These are phyloP conservation scores for Alternaria sp. DNA, from an alignment of 2,329 filamentous ascomycete species.

Conservation along the genomic window DNA sequence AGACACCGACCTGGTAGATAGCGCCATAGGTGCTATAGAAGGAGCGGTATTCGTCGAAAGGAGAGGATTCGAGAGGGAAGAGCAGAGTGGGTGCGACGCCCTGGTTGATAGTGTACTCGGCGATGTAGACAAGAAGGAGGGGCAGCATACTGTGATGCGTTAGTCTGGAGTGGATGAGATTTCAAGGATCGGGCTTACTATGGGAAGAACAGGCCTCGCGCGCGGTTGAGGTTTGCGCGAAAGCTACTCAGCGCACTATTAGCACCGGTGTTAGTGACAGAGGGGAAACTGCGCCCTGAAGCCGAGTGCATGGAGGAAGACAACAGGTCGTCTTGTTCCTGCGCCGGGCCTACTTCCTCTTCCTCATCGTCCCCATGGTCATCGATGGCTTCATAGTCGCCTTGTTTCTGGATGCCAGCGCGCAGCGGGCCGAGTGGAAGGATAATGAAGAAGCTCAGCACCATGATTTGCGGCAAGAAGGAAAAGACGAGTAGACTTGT, in stretches of 20 bases:
- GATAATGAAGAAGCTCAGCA: slow-evolving; percentile 82
- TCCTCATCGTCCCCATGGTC: slow-evolving; percentile 40
- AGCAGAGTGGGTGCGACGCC: slow-evolving; percentile 88
- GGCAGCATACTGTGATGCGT: slow-evolving; percentile 73
- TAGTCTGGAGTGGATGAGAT: neutral
- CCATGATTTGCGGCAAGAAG: slow-evolving; percentile 80
- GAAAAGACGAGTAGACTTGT: slow-evolving; percentile 78
- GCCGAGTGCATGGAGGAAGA: slow-evolving; percentile 40
- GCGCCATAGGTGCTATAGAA: slow-evolving; percentile 97
- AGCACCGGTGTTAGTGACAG: slow-evolving; percentile 14
- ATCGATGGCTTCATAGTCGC: slow-evolving; percentile 61
- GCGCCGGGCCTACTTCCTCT: slow-evolving; percentile 14
- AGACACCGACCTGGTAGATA: slow-evolving; percentile 93
- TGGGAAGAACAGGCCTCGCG: slow-evolving; percentile 72
- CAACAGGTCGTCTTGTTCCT: slow-evolving; percentile 47
- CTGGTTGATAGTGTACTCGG: slow-evolving; percentile 98
- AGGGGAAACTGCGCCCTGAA: slow-evolving; percentile 35
- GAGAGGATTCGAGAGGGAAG: slow-evolving; percentile 77
- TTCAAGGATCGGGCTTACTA: slow-evolving; percentile 56
- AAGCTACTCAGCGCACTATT: slow-evolving; percentile 43
- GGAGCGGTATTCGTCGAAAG: slow-evolving; percentile 79
- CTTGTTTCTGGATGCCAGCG: slow-evolving; percentile 52
- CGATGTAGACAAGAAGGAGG: slow-evolving; percentile 88
- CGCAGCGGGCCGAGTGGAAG: slow-evolving; percentile 72
- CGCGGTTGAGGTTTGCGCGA: slow-evolving; percentile 66